phyloP scores from a whole-genome alignment of 441 rosid genomes.

The Pelargonium myrrhifolium region DNA sequence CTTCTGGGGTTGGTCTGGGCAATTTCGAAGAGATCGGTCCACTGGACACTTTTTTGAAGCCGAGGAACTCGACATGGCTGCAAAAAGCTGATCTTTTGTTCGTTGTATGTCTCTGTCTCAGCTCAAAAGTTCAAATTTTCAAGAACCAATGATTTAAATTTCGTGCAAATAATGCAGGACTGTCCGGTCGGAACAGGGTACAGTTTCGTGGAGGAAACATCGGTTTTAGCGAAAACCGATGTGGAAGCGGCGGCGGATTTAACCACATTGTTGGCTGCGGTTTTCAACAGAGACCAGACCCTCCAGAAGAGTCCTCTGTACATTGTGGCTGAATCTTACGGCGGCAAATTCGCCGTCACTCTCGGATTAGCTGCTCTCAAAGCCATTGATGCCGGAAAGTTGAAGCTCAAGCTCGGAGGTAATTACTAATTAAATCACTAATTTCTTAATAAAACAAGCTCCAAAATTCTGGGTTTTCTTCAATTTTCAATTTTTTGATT shows the following conservation, averaged over 20 bases:
- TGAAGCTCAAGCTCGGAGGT: conserved; percentile 75
- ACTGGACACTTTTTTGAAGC: conserved; percentile 46
- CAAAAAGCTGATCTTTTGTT: conserved; percentile 76
- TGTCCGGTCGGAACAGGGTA: conserved; percentile 89
- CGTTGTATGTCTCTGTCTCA: conserved; percentile 41
- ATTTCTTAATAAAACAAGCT: background rate
- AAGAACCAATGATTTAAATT: no score
- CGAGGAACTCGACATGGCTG: conserved; percentile 81
- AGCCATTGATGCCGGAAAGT: conserved; percentile 50
- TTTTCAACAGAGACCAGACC: conserved; percentile 36
- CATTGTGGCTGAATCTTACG: conserved; percentile 82
- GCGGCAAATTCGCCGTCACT: conserved; percentile 76
- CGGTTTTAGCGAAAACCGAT: conserved; percentile 57
- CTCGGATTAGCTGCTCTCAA: conserved; percentile 51
- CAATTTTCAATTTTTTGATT: conserved; percentile 1
- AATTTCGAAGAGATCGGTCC: conserved; percentile 87
- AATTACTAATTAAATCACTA: background rate
- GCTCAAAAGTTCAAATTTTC: background rate
- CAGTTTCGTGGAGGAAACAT: conserved; percentile 63
- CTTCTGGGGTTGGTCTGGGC: conserved; percentile 82
- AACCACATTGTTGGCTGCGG: conserved; percentile 41
- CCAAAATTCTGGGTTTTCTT: background rate
- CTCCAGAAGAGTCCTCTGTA: conserved; percentile 58
- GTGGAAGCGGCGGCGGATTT: conserved; percentile 68
- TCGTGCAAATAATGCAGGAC: no score